phyloP scores from a whole-genome alignment of 257 asterid genomes.

The Handroanthus guayacan region DNA sequence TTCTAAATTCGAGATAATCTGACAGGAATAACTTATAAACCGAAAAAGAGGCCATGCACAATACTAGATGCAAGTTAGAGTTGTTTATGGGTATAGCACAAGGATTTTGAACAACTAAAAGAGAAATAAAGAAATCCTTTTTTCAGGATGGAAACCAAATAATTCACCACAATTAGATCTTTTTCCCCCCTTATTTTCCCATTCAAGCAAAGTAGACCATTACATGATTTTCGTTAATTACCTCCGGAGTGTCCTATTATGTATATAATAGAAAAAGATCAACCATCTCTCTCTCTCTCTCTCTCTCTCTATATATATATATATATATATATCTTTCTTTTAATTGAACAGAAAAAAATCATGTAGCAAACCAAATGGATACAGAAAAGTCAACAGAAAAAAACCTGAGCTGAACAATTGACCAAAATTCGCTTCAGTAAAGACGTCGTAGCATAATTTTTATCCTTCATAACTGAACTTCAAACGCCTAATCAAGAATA shows the following conservation, averaged over 20 bases:
- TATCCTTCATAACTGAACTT: slow-evolving; percentile 76
- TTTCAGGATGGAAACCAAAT: slow-evolving; percentile 18
- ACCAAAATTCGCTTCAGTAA: slow-evolving; percentile 65
- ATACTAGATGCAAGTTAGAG: not conserved
- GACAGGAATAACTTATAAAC: not conserved
- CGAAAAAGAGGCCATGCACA: not conserved
- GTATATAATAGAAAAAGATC: not conserved
- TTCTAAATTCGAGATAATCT: slow-evolving; percentile 2
- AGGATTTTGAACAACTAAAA: slow-evolving; percentile 12
- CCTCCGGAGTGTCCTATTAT: not conserved
- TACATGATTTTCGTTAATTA: not conserved
- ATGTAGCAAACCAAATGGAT: not conserved
- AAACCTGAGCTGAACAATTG: slow-evolving; percentile 86
- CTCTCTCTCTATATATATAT: too few species aligned
- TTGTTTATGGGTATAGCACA: not conserved
- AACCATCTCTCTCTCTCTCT: not conserved
- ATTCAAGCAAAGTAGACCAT: slow-evolving; percentile 17
- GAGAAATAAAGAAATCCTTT: slow-evolving; percentile 1
- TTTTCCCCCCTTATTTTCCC: not conserved
- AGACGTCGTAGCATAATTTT: slow-evolving; percentile 60
- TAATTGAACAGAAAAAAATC: not conserved
- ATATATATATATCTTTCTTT: not conserved
- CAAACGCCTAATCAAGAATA: slow-evolving; percentile 34
- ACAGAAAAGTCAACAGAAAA: slow-evolving; percentile 18
- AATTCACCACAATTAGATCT: not conserved